Evolutionary conservation across 2,329 filamentous ascomycete genomes (phyloP), one percentile per base, ranked within the genome.

Genomic region (Fusarium virguliforme): DNA sequence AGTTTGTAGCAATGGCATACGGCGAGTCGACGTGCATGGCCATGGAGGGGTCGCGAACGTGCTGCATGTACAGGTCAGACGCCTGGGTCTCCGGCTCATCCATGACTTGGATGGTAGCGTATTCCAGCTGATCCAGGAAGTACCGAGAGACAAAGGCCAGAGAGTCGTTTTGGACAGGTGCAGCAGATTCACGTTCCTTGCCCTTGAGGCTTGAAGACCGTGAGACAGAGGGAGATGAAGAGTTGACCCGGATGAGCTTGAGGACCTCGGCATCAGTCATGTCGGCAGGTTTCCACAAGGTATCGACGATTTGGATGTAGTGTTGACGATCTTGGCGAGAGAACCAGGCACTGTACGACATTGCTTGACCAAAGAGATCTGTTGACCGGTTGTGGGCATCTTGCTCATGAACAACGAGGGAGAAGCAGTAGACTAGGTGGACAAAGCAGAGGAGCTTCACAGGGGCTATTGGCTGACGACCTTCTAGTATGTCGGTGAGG

Each of bases 81-180:
- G 79, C 72, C 37, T 82, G 70, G 15, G 84, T 75, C 18, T 82
- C 79, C 3, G 71, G 60, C 10, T 72, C 67, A 22, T 72, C 67
- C 4, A 57, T 37, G n/a, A 77, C 72, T 37, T 71, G 75, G 8
- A 88, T 68, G 5, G 81, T 79, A 13, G 81, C 80, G 35, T 79
- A 81, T 74, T 89, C 86, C 32, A 88, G 76, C 57, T 86, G 84
- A 74, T 89, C 87, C 22, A 89, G 77, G 63, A 88, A 88, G 61
- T 84, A 81, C 55, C 82, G 81, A 8, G 83, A 83, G 43, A 83
- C 79, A 38, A 76, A 75, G 1, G 83, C 71, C 8, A 88, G 74
- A 10, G 80, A 76, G 64, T 88, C 85, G 9, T 55, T 46, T 7
- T 51, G 82, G 63, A 6, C 85, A 73, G 13, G 76, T 74, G n/a